Evolutionary conservation across 2,329 filamentous ascomycete species (phyloP).

Genomic region (Botryotinia globosa): DNA sequence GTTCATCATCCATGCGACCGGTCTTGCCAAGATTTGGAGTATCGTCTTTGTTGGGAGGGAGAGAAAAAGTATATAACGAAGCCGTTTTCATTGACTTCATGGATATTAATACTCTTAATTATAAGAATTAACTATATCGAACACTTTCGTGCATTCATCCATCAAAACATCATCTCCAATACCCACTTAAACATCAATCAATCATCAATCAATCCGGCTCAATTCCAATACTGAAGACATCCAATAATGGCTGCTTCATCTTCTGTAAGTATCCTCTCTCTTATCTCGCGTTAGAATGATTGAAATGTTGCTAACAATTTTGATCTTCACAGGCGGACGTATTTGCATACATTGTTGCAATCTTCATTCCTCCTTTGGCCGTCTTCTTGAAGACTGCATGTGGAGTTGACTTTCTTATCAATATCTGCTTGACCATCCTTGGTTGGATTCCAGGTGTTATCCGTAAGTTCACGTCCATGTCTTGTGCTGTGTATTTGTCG

Average conservation of each 20-base stretch:
- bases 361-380: conserved; percentile 33
- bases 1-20: not conserved
- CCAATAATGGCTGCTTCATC: conserved; percentile 17
- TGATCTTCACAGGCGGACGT: conserved; percentile 27
- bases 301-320: not conserved
- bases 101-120: not conserved
- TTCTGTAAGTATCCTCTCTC: conserved; percentile 2
- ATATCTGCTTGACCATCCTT: conserved; percentile 40
- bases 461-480: conserved; percentile 28
- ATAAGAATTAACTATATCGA: not conserved
- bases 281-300: not conserved
- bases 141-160: not conserved
- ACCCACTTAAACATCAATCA: not conserved
- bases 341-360: conserved; percentile 34
- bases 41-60: not conserved
- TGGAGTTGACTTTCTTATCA: conserved; percentile 42
- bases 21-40: not conserved
- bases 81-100: not conserved
- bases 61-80: conserved; percentile 3
- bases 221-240: not conserved
- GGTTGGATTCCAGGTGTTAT: conserved; percentile 39
- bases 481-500: not conserved
- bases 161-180: not conserved
- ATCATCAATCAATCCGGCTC: not conserved
- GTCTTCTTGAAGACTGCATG: conserved; percentile 43